These are phyloP conservation scores for Lachancea dasiensis DNA, from an alignment of 805 yeast genomes.

Conservation along the genomic window DNA sequence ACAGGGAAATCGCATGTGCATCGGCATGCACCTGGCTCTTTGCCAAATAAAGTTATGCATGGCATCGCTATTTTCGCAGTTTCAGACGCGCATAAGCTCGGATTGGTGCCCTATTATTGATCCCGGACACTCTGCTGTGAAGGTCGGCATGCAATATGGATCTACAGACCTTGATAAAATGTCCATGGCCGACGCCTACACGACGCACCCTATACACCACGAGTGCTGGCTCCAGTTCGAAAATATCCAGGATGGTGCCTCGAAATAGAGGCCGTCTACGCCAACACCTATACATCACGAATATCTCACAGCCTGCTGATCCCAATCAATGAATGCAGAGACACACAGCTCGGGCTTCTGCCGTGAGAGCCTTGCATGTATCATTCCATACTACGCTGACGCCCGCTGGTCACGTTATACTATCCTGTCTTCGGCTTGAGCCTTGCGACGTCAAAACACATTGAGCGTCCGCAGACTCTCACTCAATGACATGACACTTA, in stretches of 20 bases:
- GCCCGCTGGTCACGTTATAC: too few relatives aligned
- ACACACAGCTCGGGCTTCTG: too few relatives aligned
- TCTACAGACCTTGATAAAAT: constrained; percentile 40
- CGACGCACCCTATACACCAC: constrained; percentile 46
- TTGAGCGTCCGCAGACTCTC: too few relatives aligned
- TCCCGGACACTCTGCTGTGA: constrained; percentile 15
- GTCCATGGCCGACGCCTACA: constrained; percentile 53
- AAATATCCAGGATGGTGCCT: neutral
- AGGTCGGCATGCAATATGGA: constrained; percentile 23
- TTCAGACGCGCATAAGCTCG: constrained; percentile 33
- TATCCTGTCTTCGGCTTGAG: too few relatives aligned
- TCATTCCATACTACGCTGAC: too few relatives aligned
- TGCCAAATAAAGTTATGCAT: constrained; percentile 57
- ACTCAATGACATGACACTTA: too few relatives aligned
- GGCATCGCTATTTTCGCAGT: constrained; percentile 43
- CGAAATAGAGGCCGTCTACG: too few relatives aligned
- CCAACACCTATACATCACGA: too few relatives aligned
- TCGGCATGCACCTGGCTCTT: constrained; percentile 63
- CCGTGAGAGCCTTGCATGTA: too few relatives aligned
- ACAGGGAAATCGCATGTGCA: constrained; percentile 66
- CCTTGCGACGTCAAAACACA: too few relatives aligned
- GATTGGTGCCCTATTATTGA: constrained; percentile 40
- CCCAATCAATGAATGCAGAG: too few relatives aligned
- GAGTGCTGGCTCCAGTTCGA: constrained; percentile 41
- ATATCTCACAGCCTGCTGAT: too few relatives aligned